These are phyloP conservation scores for Fusarium sp. DNA, from an alignment of 2,329 filamentous ascomycete species.

Conservation along the genomic window DNA sequence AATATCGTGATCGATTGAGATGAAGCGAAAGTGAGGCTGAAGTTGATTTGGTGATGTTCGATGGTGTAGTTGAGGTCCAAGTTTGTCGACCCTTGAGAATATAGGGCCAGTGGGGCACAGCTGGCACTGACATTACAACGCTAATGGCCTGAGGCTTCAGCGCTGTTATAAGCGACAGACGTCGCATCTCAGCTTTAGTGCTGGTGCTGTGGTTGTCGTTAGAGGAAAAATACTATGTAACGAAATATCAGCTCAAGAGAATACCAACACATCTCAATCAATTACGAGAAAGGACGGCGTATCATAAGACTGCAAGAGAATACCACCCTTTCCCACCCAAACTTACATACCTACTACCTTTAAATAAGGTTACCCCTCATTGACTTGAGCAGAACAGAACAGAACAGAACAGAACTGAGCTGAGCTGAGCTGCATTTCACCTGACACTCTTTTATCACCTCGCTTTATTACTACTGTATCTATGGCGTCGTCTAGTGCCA, in stretches of 20 bases:
- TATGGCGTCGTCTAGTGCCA: constrained; percentile 49
- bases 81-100: constrained; percentile 28
- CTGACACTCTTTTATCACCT: neutral
- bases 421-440: constrained; percentile 2
- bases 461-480: neutral
- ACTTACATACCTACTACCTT: neutral
- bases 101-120: constrained; percentile 30
- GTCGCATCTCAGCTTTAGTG: constrained; percentile 27
- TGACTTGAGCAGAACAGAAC: neutral
- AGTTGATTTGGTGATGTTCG: constrained; percentile 1
- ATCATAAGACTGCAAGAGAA: neutral
- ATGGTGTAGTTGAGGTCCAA: constrained; percentile 37
- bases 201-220: neutral
- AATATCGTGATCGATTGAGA: neutral
- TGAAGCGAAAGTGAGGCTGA: neutral
- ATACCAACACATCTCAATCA: neutral
- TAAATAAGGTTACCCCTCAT: constrained; percentile 20
- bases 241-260: neutral
- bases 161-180: constrained; percentile 40
- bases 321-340: neutral
- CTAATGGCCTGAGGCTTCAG: constrained; percentile 41
- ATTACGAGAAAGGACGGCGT: neutral
- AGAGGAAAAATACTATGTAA: neutral
- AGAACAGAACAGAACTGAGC: too few relatives aligned
- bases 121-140: neutral